Percentiles rank a stretch among this genome's conserved stretches.
phyloP scores from a whole-genome alignment of 768 basidiomycete species.

The Russula griseocarnosa region DNA sequence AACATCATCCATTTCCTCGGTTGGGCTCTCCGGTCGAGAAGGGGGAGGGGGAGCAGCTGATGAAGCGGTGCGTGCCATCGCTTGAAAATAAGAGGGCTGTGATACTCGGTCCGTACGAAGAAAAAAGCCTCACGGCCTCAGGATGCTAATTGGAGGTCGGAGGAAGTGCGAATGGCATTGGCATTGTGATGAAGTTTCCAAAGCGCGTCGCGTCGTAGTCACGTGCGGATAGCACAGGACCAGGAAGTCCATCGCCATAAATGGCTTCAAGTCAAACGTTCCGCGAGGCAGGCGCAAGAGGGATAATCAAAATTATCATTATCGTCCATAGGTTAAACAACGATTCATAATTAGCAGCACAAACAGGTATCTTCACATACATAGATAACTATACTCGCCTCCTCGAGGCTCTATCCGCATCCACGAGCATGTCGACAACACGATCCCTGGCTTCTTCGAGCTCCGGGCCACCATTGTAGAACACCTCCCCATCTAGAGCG shows the following conservation, averaged over 20 bases:
- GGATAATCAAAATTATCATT: background rate
- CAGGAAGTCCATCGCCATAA: no score
- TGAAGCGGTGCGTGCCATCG: slow-evolving; percentile 22
- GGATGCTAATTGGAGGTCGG: background rate
- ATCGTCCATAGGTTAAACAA: background rate
- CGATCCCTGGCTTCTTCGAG: slow-evolving; percentile 73
- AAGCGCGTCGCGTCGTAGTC: slow-evolving; percentile 8
- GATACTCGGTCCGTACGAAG: background rate
- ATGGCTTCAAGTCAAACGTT: no score
- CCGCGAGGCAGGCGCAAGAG: background rate
- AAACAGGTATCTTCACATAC: slow-evolving; percentile 25
- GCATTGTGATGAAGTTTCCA: background rate
- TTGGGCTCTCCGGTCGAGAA: slow-evolving; percentile 25
- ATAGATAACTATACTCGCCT: slow-evolving; percentile 20
- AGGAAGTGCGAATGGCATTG: background rate
- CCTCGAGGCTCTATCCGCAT: slow-evolving; percentile 27
- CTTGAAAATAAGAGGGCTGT: background rate
- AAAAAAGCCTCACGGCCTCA: background rate
- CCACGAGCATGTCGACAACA: slow-evolving; percentile 68
- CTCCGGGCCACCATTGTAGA: slow-evolving; percentile 37
- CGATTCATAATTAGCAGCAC: slow-evolving; percentile 9
- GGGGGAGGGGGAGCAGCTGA: slow-evolving; percentile 20
- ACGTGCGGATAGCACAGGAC: slow-evolving; percentile 1
- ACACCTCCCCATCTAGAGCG: slow-evolving; percentile 52
- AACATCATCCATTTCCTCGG: slow-evolving; percentile 22